Conservation (phyloP, 2,329 filamentous ascomycete species). For the Penicillium digitatum region DNA sequence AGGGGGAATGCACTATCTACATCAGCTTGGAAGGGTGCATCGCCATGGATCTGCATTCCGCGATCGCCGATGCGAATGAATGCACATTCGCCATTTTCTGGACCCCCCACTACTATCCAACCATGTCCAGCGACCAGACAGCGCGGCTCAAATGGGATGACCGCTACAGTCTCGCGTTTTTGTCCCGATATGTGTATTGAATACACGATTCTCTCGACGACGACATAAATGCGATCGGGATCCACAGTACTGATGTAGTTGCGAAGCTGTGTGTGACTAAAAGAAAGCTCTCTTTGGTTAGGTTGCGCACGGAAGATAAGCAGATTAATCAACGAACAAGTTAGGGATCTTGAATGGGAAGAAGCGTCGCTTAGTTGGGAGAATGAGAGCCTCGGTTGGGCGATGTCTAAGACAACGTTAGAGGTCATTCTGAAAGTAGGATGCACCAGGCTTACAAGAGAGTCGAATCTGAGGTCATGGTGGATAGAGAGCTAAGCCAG, state of each 20-base stretch:
- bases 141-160: conserved; percentile 68
- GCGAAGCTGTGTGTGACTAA: conserved; percentile 57
- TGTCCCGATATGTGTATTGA: conserved; percentile 64
- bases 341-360: conserved; percentile 65
- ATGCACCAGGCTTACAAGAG: conserved; percentile 32
- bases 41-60: conserved; percentile 38
- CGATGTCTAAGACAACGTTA: conserved; percentile 50
- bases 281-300: conserved; percentile 9
- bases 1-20: conserved; percentile 58
- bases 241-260: conserved; percentile 82
- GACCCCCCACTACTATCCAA: conserved; percentile 85
- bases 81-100: conserved; percentile 78
- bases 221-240: conserved; percentile 77
- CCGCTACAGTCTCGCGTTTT: conserved; percentile 69
- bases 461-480: conserved; percentile 43
- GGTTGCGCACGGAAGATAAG: conserved; percentile 1
- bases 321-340: conserved; percentile 49
- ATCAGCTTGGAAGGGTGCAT: conserved; percentile 40
- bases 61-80: conserved; percentile 61
- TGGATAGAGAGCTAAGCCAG: conserved; percentile 30
- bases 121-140: conserved; percentile 83
- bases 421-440: background rate
- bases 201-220: conserved; percentile 70
- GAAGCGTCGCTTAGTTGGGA: conserved; percentile 59
- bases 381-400: conserved; percentile 63